Conservation (phyloP, 306 rosid genomes). For the Urtica urens region DNA sequence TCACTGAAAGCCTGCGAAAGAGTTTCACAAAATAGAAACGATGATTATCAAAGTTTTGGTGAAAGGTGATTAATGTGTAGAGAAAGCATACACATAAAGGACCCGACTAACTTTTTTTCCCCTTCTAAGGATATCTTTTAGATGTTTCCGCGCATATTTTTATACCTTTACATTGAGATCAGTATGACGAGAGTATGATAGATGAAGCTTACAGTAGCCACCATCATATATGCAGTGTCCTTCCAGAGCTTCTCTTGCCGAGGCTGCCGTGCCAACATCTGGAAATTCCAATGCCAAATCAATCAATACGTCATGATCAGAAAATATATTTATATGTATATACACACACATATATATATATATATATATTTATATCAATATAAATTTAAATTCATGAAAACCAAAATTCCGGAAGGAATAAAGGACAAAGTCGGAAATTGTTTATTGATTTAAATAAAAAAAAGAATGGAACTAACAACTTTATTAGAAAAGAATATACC, state of each 20-base stretch:
- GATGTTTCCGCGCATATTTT: slow-evolving; percentile 36
- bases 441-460: background rate
- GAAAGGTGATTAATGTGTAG: slow-evolving; percentile 35
- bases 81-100: slow-evolving; percentile 73
- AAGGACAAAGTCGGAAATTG: too few species aligned
- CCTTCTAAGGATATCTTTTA: slow-evolving; percentile 44
- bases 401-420: background rate
- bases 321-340: too few species aligned
- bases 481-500: slow-evolving; percentile 50
- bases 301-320: background rate
- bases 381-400: too few species aligned
- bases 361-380: too few species aligned
- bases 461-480: slow-evolving; percentile 6
- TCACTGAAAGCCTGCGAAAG: slow-evolving; percentile 66
- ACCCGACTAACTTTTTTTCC: slow-evolving; percentile 42
- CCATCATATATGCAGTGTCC: slow-evolving; percentile 99
- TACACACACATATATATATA: too few species aligned
- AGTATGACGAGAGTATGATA: slow-evolving; percentile 99
- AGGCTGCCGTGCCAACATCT: slow-evolving; percentile 55
- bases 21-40: background rate
- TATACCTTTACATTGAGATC: slow-evolving; percentile 99
- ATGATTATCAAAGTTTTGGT: slow-evolving; percentile 6
- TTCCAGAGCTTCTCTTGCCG: slow-evolving; percentile 86
- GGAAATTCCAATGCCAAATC: slow-evolving; percentile 12
- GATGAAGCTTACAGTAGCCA: slow-evolving; percentile 99